Base-by-base conservation (phyloP, 1,284 basidiomycete species). In the Melampsora americana region DNA sequence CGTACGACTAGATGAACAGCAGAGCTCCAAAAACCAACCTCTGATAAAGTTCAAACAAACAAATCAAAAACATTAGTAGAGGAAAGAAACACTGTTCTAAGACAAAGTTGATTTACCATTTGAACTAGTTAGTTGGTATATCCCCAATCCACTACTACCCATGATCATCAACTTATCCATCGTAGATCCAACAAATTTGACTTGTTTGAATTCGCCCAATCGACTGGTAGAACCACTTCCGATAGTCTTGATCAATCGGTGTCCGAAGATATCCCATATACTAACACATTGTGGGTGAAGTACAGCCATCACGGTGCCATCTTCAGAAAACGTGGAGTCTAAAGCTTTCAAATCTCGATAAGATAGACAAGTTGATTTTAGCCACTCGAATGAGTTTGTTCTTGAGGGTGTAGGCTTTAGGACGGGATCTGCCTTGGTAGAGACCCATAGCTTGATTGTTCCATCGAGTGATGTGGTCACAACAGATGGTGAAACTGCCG, bases 381-480 rank as follows among this genome's bases (percentile, higher is more conserved):
- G 56, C 42, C 50, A 67, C 39, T 76, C 20, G 9, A 67, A 59
- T 3, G 65, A 60, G 35, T 65, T 61, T 20, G 28, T 69, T 44
- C 20, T 61, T 11, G 73, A 35, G 42, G 66, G 32, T 11, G 35
- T 53, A 14, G 59, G 44, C 50, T 67, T 68, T 11, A 48, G 44
- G 12, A 35, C 42, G 5, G 56, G 60, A 1, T 28, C 32, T 32
- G 65, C 16, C 28, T 53, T 44, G 5, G 46, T 88, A 87, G 78
- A 86, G 87, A 83, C 81, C 85, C 85, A 86, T 23, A 85, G 50
- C 77, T 85, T 85, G 78, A 85, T 84, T 0, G 80, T 77, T 1
- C 85, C 85, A 73, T 83, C 82, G 30, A 81, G 78, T 0, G 83
- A 81, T n/a, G 85, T 83, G 1, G 85, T 85, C 44, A 85, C 81